A percentile compares a stretch with the other conserved stretches of the same genome.
Evolutionary conservation across 306 rosid species (phyloP).

Genomic region (Vigna mungo): DNA sequence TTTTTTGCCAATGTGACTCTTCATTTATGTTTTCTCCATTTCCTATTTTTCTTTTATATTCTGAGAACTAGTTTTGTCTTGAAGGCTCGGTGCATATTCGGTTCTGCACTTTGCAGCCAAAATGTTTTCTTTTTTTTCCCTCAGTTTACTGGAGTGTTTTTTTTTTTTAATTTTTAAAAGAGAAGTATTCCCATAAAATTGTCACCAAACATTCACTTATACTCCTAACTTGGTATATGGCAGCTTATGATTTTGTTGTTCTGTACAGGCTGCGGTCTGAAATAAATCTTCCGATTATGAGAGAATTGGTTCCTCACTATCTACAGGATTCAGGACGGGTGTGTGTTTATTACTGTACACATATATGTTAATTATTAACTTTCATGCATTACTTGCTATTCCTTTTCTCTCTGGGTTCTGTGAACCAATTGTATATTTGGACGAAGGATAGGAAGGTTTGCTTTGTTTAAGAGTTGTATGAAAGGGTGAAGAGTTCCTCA

Average conservation of each 20-base stretch:
- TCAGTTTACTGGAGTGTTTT: not conserved
- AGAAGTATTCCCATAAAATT: not conserved
- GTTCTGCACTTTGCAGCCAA: not conserved
- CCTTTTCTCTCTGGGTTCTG: conserved; percentile 29
- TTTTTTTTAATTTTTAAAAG: not conserved
- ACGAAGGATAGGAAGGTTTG: not conserved
- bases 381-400: not conserved
- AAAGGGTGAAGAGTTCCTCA: not conserved
- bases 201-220: not conserved
- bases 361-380: conserved; percentile 31
- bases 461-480: conserved; percentile 3
- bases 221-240: conserved; percentile 33
- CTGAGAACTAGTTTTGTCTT: conserved; percentile 1
- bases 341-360: conserved; percentile 55
- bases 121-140: not conserved
- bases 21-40: conserved; percentile 2
- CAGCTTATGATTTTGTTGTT: conserved; percentile 46
- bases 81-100: not conserved
- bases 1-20: conserved; percentile 36
- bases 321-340: conserved; percentile 96
- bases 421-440: conserved; percentile 27
- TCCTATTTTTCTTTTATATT: conserved; percentile 22
- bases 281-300: conserved; percentile 90
- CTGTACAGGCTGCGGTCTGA: conserved; percentile 86
- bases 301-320: conserved; percentile 94